A percentile compares a stretch with the other conserved stretches of the same genome.
Evolutionary conservation across 805 yeast genomes (phyloP).

Genomic region (Wickerhamiella hasegawae): DNA sequence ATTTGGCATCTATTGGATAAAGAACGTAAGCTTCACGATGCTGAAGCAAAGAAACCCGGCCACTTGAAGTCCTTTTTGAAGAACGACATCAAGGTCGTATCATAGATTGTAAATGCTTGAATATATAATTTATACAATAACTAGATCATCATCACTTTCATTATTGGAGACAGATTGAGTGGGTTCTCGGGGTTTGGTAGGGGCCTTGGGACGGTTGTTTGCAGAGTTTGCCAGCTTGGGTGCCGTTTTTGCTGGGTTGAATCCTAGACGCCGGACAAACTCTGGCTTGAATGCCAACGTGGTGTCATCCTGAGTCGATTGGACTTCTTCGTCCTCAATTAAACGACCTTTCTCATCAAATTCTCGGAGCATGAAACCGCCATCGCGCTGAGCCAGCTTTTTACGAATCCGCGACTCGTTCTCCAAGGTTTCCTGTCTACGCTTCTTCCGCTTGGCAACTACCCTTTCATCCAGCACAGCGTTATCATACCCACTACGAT

Average conservation of each 20-base stretch:
- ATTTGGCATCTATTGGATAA: no score
- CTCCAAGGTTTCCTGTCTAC: slow-evolving; percentile 13
- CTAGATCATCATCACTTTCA: no score
- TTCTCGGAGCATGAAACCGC: slow-evolving; percentile 14
- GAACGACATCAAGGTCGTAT: no score
- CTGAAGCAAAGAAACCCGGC: no score
- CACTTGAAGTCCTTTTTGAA: no score
- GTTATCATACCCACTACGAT: slow-evolving; percentile 33
- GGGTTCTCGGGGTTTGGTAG: no score
- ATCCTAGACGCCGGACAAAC: slow-evolving; percentile 16
- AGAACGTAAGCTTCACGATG: no score
- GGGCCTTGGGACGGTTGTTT: no score
- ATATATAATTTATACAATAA: no score
- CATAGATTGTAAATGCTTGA: no score
- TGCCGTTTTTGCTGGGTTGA: slow-evolving; percentile 18
- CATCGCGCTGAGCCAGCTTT: slow-evolving; percentile 16
- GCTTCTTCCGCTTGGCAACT: slow-evolving; percentile 15
- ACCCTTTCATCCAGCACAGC: slow-evolving; percentile 19
- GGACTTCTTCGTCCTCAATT: slow-evolving; percentile 2
- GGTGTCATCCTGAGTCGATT: not conserved
- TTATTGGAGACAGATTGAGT: no score
- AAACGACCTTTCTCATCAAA: slow-evolving; percentile 13
- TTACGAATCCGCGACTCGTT: slow-evolving; percentile 19
- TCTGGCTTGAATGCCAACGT: slow-evolving; percentile 13
- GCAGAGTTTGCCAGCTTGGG: no score